Percentiles rank a stretch among this genome's conserved stretches.
phyloP scores from a whole-genome alignment of 2,329 filamentous ascomycete genomes.

The Aspergillus pseudoglaucus region DNA sequence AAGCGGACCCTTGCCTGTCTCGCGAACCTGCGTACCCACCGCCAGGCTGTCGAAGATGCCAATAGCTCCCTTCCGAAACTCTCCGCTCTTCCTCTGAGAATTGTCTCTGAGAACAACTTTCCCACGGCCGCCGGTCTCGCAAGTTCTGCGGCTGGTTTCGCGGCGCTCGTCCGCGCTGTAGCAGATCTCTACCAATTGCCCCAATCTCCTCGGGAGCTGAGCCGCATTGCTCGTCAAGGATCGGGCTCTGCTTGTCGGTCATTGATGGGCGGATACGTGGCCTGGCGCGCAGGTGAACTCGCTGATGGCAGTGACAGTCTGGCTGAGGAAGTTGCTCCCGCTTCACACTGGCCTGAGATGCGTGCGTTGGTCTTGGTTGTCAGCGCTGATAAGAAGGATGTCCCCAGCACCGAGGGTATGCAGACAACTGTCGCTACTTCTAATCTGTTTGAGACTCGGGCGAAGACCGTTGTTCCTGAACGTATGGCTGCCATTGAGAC shows the following conservation, averaged over 20 bases:
- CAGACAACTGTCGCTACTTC: slow-evolving; percentile 92
- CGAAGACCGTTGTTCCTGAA: slow-evolving; percentile 68
- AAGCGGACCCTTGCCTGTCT: slow-evolving; percentile 94
- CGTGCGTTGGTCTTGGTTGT: slow-evolving; percentile 85
- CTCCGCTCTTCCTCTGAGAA: slow-evolving; percentile 66
- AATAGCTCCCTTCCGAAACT: slow-evolving; percentile 75
- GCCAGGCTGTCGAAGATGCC: slow-evolving; percentile 65
- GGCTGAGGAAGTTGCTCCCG: slow-evolving; percentile 81
- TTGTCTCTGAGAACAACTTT: slow-evolving; percentile 98
- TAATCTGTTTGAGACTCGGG: slow-evolving; percentile 73
- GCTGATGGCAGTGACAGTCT: slow-evolving; percentile 78
- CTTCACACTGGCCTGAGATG: slow-evolving; percentile 93
- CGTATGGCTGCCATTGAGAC: slow-evolving; percentile 81
- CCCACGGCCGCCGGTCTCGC: slow-evolving; percentile 88
- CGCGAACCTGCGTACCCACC: slow-evolving; percentile 71
- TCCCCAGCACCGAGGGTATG: slow-evolving; percentile 90
- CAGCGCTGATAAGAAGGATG: slow-evolving; percentile 90
- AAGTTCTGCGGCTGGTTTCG: slow-evolving; percentile 59
- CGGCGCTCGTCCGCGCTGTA: slow-evolving; percentile 67
- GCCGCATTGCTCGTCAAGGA: slow-evolving; percentile 83
- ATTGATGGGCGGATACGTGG: slow-evolving; percentile 91
- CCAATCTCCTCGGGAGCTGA: slow-evolving; percentile 73
- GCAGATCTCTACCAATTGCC: slow-evolving; percentile 86
- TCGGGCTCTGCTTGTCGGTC: slow-evolving; percentile 91
- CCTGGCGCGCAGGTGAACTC: slow-evolving; percentile 75